Percentiles rank a stretch among this genome's conserved stretches.
These are phyloP conservation scores for Chalciporus piperatus DNA, from an alignment of 768 basidiomycete genomes.

Conservation along the genomic window DNA sequence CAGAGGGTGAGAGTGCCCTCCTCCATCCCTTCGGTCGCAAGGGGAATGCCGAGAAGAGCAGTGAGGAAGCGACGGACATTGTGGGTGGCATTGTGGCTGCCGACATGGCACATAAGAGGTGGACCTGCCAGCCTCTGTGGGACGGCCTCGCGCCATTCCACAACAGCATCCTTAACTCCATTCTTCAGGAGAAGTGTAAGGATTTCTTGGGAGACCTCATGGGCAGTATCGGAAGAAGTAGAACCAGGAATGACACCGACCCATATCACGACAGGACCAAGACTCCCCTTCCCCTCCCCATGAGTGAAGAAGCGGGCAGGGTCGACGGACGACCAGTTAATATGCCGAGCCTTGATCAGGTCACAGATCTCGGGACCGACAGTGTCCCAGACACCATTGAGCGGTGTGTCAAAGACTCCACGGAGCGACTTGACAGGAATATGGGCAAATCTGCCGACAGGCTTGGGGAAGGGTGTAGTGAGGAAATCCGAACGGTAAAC, in stretches of 20 bases:
- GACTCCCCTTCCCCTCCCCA: constrained; percentile 23
- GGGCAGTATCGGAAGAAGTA: not conserved
- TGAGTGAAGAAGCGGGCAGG: constrained; percentile 35
- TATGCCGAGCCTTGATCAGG: constrained; percentile 30
- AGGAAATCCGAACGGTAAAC: no score
- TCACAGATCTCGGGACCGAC: constrained; percentile 38
- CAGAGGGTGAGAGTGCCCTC: no score
- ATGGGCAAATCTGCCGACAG: constrained; percentile 19
- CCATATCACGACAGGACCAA: constrained; percentile 32
- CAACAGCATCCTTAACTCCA: no score
- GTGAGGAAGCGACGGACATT: no score
- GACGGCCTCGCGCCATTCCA: no score
- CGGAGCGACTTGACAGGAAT: constrained; percentile 32
- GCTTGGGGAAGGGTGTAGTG: not conserved
- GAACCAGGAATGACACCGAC: constrained; percentile 33
- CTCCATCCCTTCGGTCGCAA: no score
- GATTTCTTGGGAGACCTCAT: no score
- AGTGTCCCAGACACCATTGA: constrained; percentile 39
- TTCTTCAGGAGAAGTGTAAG: no score
- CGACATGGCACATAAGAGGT: no score
- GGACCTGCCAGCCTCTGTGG: no score
- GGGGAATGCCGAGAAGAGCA: no score
- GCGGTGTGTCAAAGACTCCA: constrained; percentile 39
- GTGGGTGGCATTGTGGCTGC: no score
- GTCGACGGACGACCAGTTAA: constrained; percentile 30